Base-by-base conservation (phyloP, 306 rosid genomes). In the Pterocarpus macrocarpus region DNA sequence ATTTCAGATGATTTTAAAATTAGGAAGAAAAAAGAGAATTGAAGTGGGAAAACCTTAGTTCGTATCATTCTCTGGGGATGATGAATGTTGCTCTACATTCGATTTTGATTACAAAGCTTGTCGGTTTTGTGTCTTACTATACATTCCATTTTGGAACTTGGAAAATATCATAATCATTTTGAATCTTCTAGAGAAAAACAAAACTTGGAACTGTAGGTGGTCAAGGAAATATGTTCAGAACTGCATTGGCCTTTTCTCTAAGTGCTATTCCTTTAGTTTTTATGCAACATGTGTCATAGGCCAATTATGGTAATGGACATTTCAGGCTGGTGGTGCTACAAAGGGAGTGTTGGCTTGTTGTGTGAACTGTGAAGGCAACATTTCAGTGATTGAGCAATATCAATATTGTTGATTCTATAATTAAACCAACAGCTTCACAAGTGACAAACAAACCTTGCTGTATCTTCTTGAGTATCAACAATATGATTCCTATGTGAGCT, bases 141-240 rank as follows among this genome's bases (percentile, higher is more conserved):
- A 53, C 34, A 62, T 62, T 58, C 58, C 41, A 50, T 44, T 59
- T 79, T 52, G 77, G 50, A 79, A 69, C 47, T 35, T 34, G 82
- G 62, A 34, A 36, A 69, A 45, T 4, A 69, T 44, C 6, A 5
- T 45, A 56, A 57, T 36, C 56, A 56, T 62, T 32, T 44, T 55
- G 36, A 45, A 69, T 34, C 70, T 58, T 69, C 71, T 45, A 44
- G 82, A 22, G 10, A 12, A 45, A 58, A 58, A n/a, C 22, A 8
- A 41, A 59, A 14, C 16, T 61, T 63, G 39, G 65, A 58, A 57
- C 32, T 39, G 41, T 10, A 75, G 28, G 79, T 39, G 14, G 9
- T 50, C 53, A 64, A 76, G 12, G 34, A 75, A 57, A 62, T 45
- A 45, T 45, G 50, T 45, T 39, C 7, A 39, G 44, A 45, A 45